Conservation (phyloP, 768 basidiomycete species). For the Agrocybe chaxingu region DNA sequence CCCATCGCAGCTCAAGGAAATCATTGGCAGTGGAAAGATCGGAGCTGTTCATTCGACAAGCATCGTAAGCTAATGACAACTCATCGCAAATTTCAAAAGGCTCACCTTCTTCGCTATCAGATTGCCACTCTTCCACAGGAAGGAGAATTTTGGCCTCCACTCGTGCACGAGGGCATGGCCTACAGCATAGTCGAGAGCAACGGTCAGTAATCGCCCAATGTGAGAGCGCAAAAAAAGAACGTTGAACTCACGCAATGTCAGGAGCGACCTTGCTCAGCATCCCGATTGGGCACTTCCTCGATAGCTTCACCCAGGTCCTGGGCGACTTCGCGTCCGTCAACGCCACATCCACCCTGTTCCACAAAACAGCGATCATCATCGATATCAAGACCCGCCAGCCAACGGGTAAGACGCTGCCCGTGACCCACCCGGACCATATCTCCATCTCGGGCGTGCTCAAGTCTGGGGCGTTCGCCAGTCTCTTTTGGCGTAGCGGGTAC, state of each 20-base stretch:
- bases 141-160: slow-evolving; percentile 1
- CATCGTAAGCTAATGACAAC: slow-evolving; percentile 11
- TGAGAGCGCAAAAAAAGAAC: background rate
- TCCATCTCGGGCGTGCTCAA: slow-evolving; percentile 24
- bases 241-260: background rate
- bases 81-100: background rate
- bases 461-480: slow-evolving; percentile 24
- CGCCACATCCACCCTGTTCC: slow-evolving; percentile 19
- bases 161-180: background rate
- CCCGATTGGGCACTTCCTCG: slow-evolving; percentile 23
- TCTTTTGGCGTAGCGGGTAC: slow-evolving; percentile 21
- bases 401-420: slow-evolving; percentile 18
- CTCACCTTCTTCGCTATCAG: background rate
- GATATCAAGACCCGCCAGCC: slow-evolving; percentile 16
- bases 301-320: slow-evolving; percentile 22
- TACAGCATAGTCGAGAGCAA: background rate
- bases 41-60: slow-evolving; percentile 26
- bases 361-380: slow-evolving; percentile 21
- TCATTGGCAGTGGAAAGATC: slow-evolving; percentile 26
- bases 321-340: slow-evolving; percentile 25
- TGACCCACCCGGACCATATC: slow-evolving; percentile 20
- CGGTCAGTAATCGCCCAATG: background rate
- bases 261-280: slow-evolving; percentile 25
- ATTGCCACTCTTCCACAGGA: background rate
- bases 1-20: slow-evolving; percentile 20